These are phyloP conservation scores for Rhodotorula babjevae DNA, from an alignment of 768 basidiomycete genomes.

Conservation along the genomic window DNA sequence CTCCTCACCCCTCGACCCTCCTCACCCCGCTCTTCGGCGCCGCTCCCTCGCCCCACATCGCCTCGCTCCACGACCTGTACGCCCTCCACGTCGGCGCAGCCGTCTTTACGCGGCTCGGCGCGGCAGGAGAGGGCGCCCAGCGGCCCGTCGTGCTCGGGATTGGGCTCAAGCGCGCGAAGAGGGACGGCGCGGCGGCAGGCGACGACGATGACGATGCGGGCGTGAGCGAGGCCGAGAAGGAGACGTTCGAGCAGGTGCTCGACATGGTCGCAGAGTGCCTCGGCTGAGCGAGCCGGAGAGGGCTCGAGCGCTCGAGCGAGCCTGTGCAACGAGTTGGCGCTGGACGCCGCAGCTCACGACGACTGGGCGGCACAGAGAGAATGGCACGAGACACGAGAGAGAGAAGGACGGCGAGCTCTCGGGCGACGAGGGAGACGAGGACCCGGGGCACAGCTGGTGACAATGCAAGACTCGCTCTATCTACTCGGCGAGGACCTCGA, in stretches of 20 bases:
- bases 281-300: background rate
- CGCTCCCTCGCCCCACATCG: conserved; percentile 63
- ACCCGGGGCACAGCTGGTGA: background rate
- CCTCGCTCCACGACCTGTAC: conserved; percentile 72
- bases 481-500: background rate
- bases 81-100: conserved; percentile 81
- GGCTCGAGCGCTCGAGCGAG: background rate
- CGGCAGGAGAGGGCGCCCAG: conserved; percentile 51
- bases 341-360: background rate
- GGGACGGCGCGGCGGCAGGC: conserved; percentile 40
- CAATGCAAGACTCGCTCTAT: background rate
- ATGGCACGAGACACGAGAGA: too few species aligned
- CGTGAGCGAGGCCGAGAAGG: conserved; percentile 47
- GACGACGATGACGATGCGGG: conserved; percentile 41
- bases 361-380: too few species aligned
- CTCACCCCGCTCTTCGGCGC: conserved; percentile 72
- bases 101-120: conserved; percentile 52
- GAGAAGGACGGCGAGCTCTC: too few species aligned
- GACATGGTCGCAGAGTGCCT: conserved; percentile 48
- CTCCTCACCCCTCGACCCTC: conserved; percentile 58
- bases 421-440: too few species aligned
- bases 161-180: conserved; percentile 52
- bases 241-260: conserved; percentile 53
- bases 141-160: conserved; percentile 70
- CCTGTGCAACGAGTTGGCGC: background rate